Conservation (phyloP, 805 yeast species). For the Allodekkera sacchari region DNA sequence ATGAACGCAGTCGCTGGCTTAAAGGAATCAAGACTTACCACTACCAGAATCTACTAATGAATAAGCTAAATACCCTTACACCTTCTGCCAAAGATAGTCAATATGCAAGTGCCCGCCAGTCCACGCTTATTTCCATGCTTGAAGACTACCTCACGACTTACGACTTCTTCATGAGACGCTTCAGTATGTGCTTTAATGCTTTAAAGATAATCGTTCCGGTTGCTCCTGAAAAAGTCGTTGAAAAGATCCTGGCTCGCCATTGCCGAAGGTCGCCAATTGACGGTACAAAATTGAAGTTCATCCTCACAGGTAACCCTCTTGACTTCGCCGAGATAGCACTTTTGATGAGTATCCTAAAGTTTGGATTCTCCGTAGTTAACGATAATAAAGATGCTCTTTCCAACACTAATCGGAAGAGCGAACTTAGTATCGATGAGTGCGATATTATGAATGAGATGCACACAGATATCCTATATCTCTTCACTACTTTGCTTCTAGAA, state of each 20-base stretch:
- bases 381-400: constrained; percentile 3
- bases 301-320: constrained; percentile 7
- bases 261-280: constrained; percentile 6
- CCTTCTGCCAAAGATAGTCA: too few relatives aligned
- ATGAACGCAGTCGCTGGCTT: too few relatives aligned
- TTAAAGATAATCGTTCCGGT: constrained; percentile 8
- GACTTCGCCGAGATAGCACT: constrained; percentile 17
- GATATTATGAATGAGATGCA: constrained; percentile 9
- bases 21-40: too few relatives aligned
- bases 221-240: constrained; percentile 11
- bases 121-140: constrained; percentile 5
- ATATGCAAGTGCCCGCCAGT: neutral
- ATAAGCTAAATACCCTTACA: too few relatives aligned
- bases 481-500: constrained; percentile 10
- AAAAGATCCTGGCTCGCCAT: constrained; percentile 5
- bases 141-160: constrained; percentile 13
- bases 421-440: neutral
- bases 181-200: constrained; percentile 4
- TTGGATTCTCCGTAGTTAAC: constrained; percentile 6
- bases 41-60: too few relatives aligned
- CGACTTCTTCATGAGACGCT: constrained; percentile 2
- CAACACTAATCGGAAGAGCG: constrained; percentile 2
- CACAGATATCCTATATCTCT: constrained; percentile 13
- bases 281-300: constrained; percentile 7
- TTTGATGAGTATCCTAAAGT: constrained; percentile 12